Evolutionary conservation across 305 asterid genomes (phyloP), one percentile per base, ranked within the genome.

Genomic region (Andrographis paniculata): DNA sequence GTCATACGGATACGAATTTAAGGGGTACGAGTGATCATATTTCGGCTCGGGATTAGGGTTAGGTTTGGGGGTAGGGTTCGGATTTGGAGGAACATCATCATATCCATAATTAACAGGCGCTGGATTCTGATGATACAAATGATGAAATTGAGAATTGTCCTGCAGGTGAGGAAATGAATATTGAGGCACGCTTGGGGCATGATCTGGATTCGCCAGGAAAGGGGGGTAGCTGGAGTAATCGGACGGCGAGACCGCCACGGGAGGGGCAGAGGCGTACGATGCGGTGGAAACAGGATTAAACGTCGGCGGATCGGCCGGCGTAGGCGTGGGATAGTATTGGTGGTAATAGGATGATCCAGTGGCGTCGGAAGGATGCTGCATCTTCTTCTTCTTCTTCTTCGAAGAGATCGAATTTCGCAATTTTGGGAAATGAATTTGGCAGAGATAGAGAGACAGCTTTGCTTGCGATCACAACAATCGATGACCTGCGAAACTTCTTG

Each of bases 191-290:
- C 20, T 59, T 13, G 70, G 61, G 27, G 41, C 35, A 20, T 33
- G 71, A 41, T 60, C 71, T 14, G 66, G 40, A 40, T 50, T 71
- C 13, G 53, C 40, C 28, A 67, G 62, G 45, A 54, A 50, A 43
- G 63, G 33, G 17, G 66, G 39, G 27, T 56, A 56, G 56, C 56
- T 52, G 61, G 64, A 22, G 58, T 61, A 68, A 48, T 73, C 67
- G 49, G 59, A 9, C 17, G 69, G 45, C 9, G 69, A 58, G 9
- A 40, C 23, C 37, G 48, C 31, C 0, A 55, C 65, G 6, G 79
- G 79, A 23, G 79, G 79, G 17, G 79, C 79, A 52, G 79, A 72
- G 65, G 79, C 79, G 46, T 67, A 63, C 10, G 69, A 35, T 20
- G 62, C 42, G 35, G 59, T 35, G 24, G 66, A 33, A 33, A 17